Conservation (phyloP, 768 basidiomycete genomes). For the Amanita muscaria region DNA sequence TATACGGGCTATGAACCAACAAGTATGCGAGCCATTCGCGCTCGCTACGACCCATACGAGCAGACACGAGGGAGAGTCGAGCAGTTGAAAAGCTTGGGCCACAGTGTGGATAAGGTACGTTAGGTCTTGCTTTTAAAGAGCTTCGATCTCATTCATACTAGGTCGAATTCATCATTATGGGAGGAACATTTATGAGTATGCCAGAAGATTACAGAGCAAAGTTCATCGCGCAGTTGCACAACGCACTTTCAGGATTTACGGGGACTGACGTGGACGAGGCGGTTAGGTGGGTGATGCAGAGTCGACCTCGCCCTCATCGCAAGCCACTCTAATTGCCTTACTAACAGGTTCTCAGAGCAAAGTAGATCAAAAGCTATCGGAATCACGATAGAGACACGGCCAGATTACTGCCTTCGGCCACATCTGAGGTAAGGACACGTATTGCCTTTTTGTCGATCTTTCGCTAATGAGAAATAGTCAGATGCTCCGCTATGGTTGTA, state of each 20-base stretch:
- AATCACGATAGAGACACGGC: slow-evolving; percentile 97
- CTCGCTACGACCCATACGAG: slow-evolving; percentile 92
- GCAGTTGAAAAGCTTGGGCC: slow-evolving; percentile 91
- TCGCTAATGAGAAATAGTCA: no score
- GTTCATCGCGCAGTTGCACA: slow-evolving; percentile 94
- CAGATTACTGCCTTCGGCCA: slow-evolving; percentile 95
- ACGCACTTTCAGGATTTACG: slow-evolving; percentile 92
- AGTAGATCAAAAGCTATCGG: slow-evolving; percentile 98
- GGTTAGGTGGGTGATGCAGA: slow-evolving; percentile 56
- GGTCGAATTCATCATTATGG: slow-evolving; percentile 95
- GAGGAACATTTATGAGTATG: slow-evolving; percentile 99
- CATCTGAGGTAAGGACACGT: slow-evolving; percentile 63
- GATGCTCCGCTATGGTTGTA: slow-evolving; percentile 99
- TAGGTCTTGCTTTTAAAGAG: background rate
- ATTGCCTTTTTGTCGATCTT: background rate
- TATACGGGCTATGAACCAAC: slow-evolving; percentile 96
- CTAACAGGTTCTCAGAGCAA: slow-evolving; percentile 78
- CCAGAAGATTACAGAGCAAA: slow-evolving; percentile 91
- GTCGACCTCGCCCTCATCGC: no score
- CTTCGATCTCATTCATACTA: slow-evolving; percentile 16
- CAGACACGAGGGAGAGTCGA: slow-evolving; percentile 94
- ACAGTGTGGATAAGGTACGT: slow-evolving; percentile 89
- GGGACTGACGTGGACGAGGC: slow-evolving; percentile 93
- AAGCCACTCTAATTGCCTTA: background rate
- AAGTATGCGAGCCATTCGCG: slow-evolving; percentile 97